These are phyloP conservation scores for Artemisia tridentata DNA, from an alignment of 129 eudicot species.

Conservation along the genomic window DNA sequence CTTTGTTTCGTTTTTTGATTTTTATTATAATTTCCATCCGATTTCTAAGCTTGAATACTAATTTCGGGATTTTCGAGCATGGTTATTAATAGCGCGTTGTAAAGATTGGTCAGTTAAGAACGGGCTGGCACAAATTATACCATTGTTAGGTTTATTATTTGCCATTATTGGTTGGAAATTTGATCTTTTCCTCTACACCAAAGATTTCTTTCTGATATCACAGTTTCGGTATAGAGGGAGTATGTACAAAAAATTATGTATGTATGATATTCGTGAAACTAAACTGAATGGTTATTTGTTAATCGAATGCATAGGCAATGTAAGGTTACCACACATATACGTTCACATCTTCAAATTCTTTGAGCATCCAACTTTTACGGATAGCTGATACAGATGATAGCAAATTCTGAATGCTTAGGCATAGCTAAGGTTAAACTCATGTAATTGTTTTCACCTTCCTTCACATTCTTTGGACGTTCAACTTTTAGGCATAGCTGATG, in stretches of 20 bases:
- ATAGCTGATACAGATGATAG: no score
- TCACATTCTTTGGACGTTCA: slow-evolving; percentile 14
- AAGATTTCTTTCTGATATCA: slow-evolving; percentile 7
- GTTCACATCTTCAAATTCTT: no score
- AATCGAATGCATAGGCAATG: slow-evolving; percentile 3
- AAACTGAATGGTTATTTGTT: background rate
- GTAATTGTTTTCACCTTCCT: slow-evolving; percentile 2
- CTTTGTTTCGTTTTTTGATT: background rate
- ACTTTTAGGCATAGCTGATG: slow-evolving; percentile 5
- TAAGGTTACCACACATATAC: no score
- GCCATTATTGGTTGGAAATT: slow-evolving; percentile 13
- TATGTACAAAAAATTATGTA: slow-evolving; percentile 3
- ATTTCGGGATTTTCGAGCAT: slow-evolving; percentile 1
- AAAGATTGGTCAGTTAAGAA: slow-evolving; percentile 12
- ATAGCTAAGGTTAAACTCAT: slow-evolving; percentile 6
- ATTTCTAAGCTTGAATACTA: background rate
- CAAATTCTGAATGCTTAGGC: no score
- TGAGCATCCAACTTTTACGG: no score
- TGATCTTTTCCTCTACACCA: background rate
- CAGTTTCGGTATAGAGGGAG: slow-evolving; percentile 5
- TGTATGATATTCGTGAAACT: slow-evolving; percentile 14
- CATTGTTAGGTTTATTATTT: slow-evolving; percentile 9
- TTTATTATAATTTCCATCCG: background rate
- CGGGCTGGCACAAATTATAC: slow-evolving; percentile 14
- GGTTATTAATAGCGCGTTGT: background rate